These are phyloP conservation scores for Phyllachora maydis DNA, from an alignment of 2,329 filamentous ascomycete genomes.

Conservation along the genomic window DNA sequence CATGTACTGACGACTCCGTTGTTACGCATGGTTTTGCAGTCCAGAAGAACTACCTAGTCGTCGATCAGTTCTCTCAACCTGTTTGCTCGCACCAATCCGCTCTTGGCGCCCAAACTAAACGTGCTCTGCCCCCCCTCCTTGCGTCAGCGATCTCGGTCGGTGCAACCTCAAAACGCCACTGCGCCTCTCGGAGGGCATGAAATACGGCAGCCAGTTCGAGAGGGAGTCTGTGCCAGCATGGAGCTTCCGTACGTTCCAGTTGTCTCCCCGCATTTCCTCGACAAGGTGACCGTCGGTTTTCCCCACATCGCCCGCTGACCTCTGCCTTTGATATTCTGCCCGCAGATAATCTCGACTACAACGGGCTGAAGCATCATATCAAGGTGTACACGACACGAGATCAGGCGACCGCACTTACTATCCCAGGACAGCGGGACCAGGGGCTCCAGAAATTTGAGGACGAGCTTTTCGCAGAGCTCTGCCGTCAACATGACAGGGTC, in stretches of 20 bases:
- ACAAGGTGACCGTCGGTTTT: constrained; percentile 1
- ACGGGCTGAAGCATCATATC: constrained; percentile 68
- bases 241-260: constrained; percentile 38
- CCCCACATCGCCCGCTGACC: constrained; percentile 3
- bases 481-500: constrained; percentile 55
- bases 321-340: constrained; percentile 1
- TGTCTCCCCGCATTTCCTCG: constrained; percentile 1
- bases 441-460: constrained; percentile 45
- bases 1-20: too few relatives aligned
- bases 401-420: constrained; percentile 48
- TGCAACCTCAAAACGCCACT: too few relatives aligned
- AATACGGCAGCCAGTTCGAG: constrained; percentile 57
- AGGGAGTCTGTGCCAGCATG: constrained; percentile 64
- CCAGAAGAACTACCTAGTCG: too few relatives aligned
- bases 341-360: constrained; percentile 73
- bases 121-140: too few relatives aligned
- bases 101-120: too few relatives aligned
- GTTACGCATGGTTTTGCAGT: too few relatives aligned
- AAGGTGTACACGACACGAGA: constrained; percentile 57
- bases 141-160: too few relatives aligned
- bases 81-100: too few relatives aligned
- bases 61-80: too few relatives aligned
- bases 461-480: constrained; percentile 50
- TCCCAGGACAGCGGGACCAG: constrained; percentile 47
- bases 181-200: too few relatives aligned